Percentiles rank a stretch among this genome's conserved stretches.
Conservation (phyloP, 176 grass and related monocot species). For the Phoenix roebelenii region DNA sequence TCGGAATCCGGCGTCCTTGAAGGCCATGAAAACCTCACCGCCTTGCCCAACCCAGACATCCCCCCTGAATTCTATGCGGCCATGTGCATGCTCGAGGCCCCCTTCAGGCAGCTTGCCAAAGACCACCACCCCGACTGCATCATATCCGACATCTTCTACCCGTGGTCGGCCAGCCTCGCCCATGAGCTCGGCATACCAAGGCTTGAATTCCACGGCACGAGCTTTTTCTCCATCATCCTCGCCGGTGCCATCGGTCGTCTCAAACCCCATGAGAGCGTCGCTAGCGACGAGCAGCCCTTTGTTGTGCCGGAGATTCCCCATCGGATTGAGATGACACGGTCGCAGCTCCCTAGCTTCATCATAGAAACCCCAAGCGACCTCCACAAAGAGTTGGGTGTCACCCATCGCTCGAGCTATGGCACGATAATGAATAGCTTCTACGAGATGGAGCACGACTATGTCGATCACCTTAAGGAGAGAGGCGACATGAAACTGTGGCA, state of each 20-base stretch:
- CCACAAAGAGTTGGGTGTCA: no score
- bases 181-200: slow-evolving; percentile 28
- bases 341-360: background rate
- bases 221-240: background rate
- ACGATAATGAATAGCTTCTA: slow-evolving; percentile 15
- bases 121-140: slow-evolving; percentile 25
- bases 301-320: slow-evolving; percentile 9
- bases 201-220: slow-evolving; percentile 40
- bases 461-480: background rate
- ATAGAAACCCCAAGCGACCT: no score
- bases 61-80: slow-evolving; percentile 17
- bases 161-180: slow-evolving; percentile 25
- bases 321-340: background rate
- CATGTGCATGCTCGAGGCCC: slow-evolving; percentile 3
- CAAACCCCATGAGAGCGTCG: background rate
- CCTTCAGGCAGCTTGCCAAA: slow-evolving; percentile 30
- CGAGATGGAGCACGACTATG: slow-evolving; percentile 4
- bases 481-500: background rate
- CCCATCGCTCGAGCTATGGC: background rate
- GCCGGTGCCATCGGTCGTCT: background rate
- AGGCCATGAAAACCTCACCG: slow-evolving; percentile 22
- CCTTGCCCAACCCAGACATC: background rate
- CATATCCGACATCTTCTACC: slow-evolving; percentile 40
- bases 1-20: slow-evolving; percentile 38
- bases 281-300: background rate